Percentiles rank a stretch among this genome's conserved stretches.
These are phyloP conservation scores for Angophora floribunda DNA, from an alignment of 345 rosid genomes.

Conservation along the genomic window DNA sequence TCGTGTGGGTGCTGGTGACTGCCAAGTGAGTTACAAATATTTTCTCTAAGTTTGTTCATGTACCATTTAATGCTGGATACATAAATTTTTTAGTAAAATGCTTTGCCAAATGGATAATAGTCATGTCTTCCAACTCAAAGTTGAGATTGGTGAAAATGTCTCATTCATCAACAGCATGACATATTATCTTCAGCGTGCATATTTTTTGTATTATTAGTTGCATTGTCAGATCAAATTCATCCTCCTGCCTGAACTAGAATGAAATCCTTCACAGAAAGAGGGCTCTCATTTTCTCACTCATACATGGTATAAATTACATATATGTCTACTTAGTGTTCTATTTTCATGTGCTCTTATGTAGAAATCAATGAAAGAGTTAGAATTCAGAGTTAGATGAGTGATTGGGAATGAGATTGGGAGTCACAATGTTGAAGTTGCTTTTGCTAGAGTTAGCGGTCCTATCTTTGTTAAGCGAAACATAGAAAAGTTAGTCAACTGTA, in stretches of 20 bases:
- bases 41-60: neutral
- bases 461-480: neutral
- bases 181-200: neutral
- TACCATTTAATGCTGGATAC: neutral
- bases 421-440: neutral
- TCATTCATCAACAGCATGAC: neutral
- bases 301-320: neutral
- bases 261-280: neutral
- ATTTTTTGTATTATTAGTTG: neutral
- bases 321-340: neutral
- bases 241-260: neutral
- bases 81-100: neutral
- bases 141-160: neutral
- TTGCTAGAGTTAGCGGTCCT: neutral
- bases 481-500: neutral
- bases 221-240: neutral
- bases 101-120: neutral
- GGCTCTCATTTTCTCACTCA: neutral
- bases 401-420: neutral
- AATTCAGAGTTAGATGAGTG: neutral
- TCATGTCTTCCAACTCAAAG: neutral
- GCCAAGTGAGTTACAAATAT: constrained; percentile 66
- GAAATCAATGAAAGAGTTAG: neutral
- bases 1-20: constrained; percentile 98
- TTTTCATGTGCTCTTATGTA: neutral